These are phyloP conservation scores for Fomitopsis serialis DNA, from an alignment of 768 basidiomycete species.

Conservation along the genomic window DNA sequence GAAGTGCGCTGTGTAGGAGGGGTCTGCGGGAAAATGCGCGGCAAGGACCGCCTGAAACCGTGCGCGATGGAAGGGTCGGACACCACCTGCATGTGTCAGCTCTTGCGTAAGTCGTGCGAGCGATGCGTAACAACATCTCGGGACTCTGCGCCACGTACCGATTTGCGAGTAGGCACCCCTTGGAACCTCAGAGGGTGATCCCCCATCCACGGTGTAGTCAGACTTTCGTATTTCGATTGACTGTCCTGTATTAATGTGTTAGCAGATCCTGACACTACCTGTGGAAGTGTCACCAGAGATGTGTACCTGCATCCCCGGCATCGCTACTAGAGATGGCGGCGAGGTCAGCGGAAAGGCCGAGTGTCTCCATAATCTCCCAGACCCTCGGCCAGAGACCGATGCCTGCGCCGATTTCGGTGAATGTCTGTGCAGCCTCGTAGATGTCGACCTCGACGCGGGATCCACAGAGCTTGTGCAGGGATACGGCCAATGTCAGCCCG, in stretches of 20 bases:
- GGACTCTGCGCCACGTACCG: too few relatives aligned
- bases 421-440: slow-evolving; percentile 18
- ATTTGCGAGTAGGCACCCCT: too few relatives aligned
- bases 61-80: slow-evolving; percentile 17
- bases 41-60: slow-evolving; percentile 22
- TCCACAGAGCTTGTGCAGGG: slow-evolving; percentile 8
- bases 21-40: slow-evolving; percentile 12
- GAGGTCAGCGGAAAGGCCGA: slow-evolving; percentile 12
- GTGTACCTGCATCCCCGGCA: neutral
- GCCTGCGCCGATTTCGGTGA: slow-evolving; percentile 20
- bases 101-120: too few relatives aligned
- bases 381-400: slow-evolving; percentile 17
- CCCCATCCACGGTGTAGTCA: neutral
- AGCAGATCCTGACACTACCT: neutral
- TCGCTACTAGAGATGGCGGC: neutral
- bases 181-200: too few relatives aligned
- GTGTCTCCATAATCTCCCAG: slow-evolving; percentile 15
- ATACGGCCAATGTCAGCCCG: slow-evolving; percentile 20
- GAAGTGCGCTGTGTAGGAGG: slow-evolving; percentile 17
- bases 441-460: slow-evolving; percentile 18
- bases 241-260: neutral
- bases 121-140: too few relatives aligned
- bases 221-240: neutral
- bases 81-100: too few relatives aligned
- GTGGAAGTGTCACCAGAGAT: neutral